These are phyloP conservation scores for Phyllosticta capitalensis DNA, from an alignment of 2,329 filamentous ascomycete species.

Conservation along the genomic window DNA sequence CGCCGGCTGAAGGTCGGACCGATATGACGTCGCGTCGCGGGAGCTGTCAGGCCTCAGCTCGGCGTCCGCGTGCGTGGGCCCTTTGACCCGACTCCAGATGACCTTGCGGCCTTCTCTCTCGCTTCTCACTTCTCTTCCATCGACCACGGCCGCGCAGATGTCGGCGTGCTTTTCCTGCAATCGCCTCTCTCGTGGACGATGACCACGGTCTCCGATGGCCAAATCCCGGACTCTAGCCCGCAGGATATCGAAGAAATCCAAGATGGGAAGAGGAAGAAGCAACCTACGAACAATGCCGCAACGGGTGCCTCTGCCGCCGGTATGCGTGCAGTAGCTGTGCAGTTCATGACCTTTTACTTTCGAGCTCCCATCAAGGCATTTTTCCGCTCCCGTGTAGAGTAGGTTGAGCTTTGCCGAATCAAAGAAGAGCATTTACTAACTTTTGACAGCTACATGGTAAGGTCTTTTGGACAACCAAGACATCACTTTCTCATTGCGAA, in stretches of 20 bases:
- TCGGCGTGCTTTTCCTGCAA: not conserved
- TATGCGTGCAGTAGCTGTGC: slow-evolving; percentile 72
- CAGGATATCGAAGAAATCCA: slow-evolving; percentile 1
- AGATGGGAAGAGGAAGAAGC: slow-evolving; percentile 20
- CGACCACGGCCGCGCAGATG: slow-evolving; percentile 1
- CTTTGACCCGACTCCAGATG: not conserved
- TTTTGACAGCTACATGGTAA: slow-evolving; percentile 41
- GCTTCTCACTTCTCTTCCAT: not conserved
- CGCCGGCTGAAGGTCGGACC: not conserved
- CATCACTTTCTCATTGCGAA: not conserved
- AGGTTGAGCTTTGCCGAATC: slow-evolving; percentile 32
- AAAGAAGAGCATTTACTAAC: slow-evolving; percentile 15
- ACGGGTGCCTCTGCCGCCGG: slow-evolving; percentile 77
- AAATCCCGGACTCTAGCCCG: slow-evolving; percentile 1
- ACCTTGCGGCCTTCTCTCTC: not conserved
- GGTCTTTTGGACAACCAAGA: not conserved
- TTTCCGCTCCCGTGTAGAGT: slow-evolving; percentile 83
- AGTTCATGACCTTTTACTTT: slow-evolving; percentile 72
- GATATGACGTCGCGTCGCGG: slow-evolving; percentile 7
- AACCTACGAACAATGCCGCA: slow-evolving; percentile 49
- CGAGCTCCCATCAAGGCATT: slow-evolving; percentile 86
- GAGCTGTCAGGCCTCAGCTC: not conserved
- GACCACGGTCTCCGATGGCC: slow-evolving; percentile 26
- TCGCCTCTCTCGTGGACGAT: slow-evolving; percentile 24
- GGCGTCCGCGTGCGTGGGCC: slow-evolving; percentile 3